Percentiles rank a stretch among this genome's conserved stretches.
Conservation (phyloP, 148 eudicot species). For the Camellia lanceoleosa region DNA sequence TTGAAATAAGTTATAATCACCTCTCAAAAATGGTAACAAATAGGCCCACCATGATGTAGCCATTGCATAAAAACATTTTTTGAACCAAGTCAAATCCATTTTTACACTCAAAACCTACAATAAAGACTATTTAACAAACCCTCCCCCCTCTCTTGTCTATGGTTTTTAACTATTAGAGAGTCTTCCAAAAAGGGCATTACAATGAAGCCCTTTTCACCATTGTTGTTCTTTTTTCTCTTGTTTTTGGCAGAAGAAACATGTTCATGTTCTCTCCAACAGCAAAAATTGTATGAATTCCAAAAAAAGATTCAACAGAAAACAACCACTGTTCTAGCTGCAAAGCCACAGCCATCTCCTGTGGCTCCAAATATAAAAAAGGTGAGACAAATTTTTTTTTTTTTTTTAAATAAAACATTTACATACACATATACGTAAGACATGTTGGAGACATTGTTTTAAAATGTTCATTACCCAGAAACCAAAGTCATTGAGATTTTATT, state of each 20-base stretch:
- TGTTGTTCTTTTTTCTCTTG: constrained; percentile 13
- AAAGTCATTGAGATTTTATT: no score
- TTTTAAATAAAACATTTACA: neutral
- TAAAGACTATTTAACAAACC: neutral
- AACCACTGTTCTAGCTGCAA: neutral
- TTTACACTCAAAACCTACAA: neutral
- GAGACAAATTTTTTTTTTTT: neutral
- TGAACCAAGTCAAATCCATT: neutral
- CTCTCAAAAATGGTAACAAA: no score
- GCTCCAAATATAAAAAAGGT: constrained; percentile 3
- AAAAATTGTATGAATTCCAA: constrained; percentile 26
- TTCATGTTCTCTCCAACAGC: constrained; percentile 17
- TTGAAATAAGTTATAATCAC: no score
- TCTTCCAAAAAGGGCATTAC: no score
- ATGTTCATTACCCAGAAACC: no score
- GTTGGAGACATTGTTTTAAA: no score
- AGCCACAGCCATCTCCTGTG: neutral
- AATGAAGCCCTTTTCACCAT: constrained; percentile 17
- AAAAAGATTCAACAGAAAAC: constrained; percentile 18
- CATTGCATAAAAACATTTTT: no score
- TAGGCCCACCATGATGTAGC: no score
- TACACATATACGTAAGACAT: no score
- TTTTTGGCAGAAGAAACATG: constrained; percentile 8
- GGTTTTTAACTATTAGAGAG: neutral
- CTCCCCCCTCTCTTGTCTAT: neutral